phyloP scores from a whole-genome alignment of 1,139 yeast species.

The Yamadazyma spencermartinsiae region DNA sequence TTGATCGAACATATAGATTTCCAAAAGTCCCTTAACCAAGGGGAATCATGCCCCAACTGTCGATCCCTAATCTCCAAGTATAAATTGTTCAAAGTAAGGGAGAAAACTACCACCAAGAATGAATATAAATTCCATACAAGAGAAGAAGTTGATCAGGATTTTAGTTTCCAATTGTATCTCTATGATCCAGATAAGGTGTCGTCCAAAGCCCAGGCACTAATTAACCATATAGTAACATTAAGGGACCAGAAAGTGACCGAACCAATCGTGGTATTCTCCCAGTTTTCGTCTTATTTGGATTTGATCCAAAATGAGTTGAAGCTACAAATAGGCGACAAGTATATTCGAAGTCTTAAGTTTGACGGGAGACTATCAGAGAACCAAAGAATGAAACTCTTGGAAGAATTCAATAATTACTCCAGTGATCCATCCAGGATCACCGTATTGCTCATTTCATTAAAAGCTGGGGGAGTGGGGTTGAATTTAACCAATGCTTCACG shows the following conservation, averaged over 20 bases:
- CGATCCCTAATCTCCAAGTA: constrained; percentile 43
- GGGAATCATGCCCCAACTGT: constrained; percentile 63
- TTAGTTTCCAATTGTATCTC: constrained; percentile 36
- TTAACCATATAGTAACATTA: constrained; percentile 56
- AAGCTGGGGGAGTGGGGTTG: constrained; percentile 96
- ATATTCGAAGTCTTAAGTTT: constrained; percentile 52
- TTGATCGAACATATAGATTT: constrained; percentile 67
- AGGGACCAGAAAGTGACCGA: constrained; percentile 59
- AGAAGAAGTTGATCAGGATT: constrained; percentile 21
- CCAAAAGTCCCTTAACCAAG: constrained; percentile 29
- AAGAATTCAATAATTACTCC: constrained; percentile 45
- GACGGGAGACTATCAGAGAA: constrained; percentile 78
- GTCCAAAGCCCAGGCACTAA: constrained; percentile 72
- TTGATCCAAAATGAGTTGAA: constrained; percentile 65
- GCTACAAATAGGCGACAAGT: constrained; percentile 28
- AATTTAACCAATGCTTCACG: constrained; percentile 83
- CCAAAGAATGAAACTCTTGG: constrained; percentile 64
- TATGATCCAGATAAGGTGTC: constrained; percentile 58
- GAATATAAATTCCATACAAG: constrained; percentile 37
- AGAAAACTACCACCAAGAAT: constrained; percentile 27
- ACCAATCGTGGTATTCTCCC: constrained; percentile 87
- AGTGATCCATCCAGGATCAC: constrained; percentile 32
- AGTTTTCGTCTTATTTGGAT: constrained; percentile 82
- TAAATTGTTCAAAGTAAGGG: constrained; percentile 41
- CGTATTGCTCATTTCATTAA: constrained; percentile 71